Conservation (phyloP, 108 stramenopile genomes). For the Skeletonema tropicum region DNA sequence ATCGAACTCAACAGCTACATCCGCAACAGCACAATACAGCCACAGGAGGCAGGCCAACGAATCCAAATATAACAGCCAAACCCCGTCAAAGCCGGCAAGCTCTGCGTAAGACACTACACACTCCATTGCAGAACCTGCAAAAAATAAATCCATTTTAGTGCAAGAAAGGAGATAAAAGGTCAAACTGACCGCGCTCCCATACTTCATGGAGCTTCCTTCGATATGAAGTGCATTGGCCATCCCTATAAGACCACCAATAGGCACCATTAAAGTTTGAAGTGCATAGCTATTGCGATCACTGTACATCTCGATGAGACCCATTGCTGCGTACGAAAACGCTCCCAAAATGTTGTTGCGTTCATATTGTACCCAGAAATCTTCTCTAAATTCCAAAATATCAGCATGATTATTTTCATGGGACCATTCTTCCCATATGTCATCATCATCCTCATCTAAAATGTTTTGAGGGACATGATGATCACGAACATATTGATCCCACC, state of each 20-base stretch:
- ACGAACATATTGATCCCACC: neutral
- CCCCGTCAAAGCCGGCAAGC: neutral
- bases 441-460: neutral
- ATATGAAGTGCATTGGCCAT: neutral
- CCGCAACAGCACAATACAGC: neutral
- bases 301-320: neutral
- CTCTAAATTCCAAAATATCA: neutral
- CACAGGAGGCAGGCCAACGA: neutral
- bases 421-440: slow-evolving; percentile 1
- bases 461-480: neutral
- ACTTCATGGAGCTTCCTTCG: neutral
- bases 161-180: neutral
- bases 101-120: neutral
- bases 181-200: neutral
- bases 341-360: neutral
- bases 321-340: neutral
- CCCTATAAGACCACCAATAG: neutral
- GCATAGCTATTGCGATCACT: neutral
- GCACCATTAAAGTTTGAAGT: neutral
- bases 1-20: neutral
- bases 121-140: neutral
- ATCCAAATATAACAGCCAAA: neutral
- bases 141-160: neutral
- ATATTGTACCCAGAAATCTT: neutral
- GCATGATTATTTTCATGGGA: neutral